These are phyloP conservation scores for Atractiella rhizophila DNA, from an alignment of 768 basidiomycete species.

Conservation along the genomic window DNA sequence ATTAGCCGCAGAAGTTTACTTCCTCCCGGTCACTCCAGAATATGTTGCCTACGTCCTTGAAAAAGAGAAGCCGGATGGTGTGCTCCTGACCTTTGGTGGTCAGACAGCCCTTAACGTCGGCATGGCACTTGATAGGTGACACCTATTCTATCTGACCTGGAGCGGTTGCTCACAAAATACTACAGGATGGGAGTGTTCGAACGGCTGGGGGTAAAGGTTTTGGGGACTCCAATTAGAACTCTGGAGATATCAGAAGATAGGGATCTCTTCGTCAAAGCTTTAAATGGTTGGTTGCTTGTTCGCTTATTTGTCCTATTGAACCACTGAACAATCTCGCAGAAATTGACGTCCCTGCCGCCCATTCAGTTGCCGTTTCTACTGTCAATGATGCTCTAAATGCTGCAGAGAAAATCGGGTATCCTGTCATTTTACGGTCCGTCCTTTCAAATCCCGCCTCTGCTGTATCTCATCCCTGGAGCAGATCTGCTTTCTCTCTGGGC, in stretches of 20 bases:
- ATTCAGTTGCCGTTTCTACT: conserved; percentile 86
- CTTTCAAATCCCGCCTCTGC: too few relatives aligned
- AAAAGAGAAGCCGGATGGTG: conserved; percentile 92
- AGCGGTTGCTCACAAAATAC: too few relatives aligned
- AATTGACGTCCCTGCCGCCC: conserved; percentile 85
- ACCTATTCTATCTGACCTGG: too few relatives aligned
- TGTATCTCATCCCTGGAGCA: too few relatives aligned
- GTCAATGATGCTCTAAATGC: conserved; percentile 80
- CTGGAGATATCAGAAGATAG: conserved; percentile 93
- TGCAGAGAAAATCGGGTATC: conserved; percentile 77
- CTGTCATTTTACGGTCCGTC: conserved; percentile 88
- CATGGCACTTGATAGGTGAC: conserved; percentile 82
- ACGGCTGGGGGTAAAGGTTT: conserved; percentile 66
- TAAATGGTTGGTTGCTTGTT: conserved; percentile 44
- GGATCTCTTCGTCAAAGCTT: conserved; percentile 78
- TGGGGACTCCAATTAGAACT: conserved; percentile 84
- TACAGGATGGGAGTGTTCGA: conserved; percentile 87
- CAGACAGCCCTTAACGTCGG: conserved; percentile 96
- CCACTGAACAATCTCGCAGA: conserved; percentile 40
- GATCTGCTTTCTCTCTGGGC: conserved; percentile 81
- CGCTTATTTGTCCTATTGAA: background rate
- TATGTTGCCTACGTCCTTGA: conserved; percentile 97
- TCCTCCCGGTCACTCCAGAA: conserved; percentile 81
- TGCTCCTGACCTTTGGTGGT: conserved; percentile 90
- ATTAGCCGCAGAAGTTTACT: conserved; percentile 88